A percentile compares a stretch with the other conserved stretches of the same genome.
These are phyloP conservation scores for Amphichorda felina DNA, from an alignment of 2,329 filamentous ascomycete species.

Conservation along the genomic window DNA sequence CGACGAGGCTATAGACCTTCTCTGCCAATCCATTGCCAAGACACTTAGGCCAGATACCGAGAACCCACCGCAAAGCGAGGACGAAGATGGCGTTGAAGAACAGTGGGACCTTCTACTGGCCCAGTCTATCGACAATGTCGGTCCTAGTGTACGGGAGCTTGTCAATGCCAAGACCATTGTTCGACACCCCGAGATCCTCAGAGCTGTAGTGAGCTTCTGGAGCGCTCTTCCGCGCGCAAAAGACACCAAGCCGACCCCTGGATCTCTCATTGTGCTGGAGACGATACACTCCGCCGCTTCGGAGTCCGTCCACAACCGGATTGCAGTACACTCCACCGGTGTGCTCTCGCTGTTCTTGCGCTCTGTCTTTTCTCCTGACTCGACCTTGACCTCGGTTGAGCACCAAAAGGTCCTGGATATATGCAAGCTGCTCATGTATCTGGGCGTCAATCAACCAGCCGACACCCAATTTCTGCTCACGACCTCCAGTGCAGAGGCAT, in stretches of 20 bases:
- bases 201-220: conserved; percentile 52
- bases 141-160: conserved; percentile 31
- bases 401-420: conserved; percentile 49
- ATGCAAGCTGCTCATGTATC: conserved; percentile 55
- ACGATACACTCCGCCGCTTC: conserved; percentile 46
- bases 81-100: conserved; percentile 21
- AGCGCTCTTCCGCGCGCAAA: conserved; percentile 42
- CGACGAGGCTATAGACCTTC: conserved; percentile 58
- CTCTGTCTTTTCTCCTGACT: conserved; percentile 42
- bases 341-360: conserved; percentile 56
- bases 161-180: conserved; percentile 39
- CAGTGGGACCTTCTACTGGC: conserved; percentile 25
- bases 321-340: conserved; percentile 60
- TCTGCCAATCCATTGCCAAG: conserved; percentile 46
- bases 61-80: conserved; percentile 5
- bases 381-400: conserved; percentile 41
- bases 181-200: conserved; percentile 50
- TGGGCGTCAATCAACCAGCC: conserved; percentile 70
- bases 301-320: conserved; percentile 56
- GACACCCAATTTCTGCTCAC: conserved; percentile 67
- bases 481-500: conserved; percentile 36
- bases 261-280: conserved; percentile 53
- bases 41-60: conserved; percentile 17
- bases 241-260: conserved; percentile 31
- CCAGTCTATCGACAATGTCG: conserved; percentile 22